Evolutionary conservation across 2,329 filamentous ascomycete species (phyloP), one percentile per base, ranked within the genome.

Genomic region (Colletotrichum ledebouriae): DNA sequence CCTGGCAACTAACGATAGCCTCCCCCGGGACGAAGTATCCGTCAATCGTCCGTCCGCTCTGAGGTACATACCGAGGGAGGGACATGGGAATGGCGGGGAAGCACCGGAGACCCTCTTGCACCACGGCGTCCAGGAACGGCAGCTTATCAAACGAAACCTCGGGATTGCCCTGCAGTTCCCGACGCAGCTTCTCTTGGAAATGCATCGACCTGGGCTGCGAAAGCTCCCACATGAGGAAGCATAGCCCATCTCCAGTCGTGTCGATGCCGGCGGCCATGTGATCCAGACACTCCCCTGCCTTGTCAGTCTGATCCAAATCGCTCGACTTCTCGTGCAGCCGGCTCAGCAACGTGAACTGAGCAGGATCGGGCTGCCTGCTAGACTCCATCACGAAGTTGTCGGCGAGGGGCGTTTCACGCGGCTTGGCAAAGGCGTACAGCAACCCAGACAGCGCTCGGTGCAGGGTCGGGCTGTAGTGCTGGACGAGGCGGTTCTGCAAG

Each of bases 201-300:
- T 75, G 67, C 1, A 80, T 72, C 4, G 85, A 89, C 7, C 82
- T 77, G 2, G 88, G 87, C 70, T 87, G 86, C 2, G 90, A 92
- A 2, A 93, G 81, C 74, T 92, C 86, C 85, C 89, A 90, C 87
- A 93, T 90, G 12, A 92, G 80, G 73, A 92, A 92, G 73, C 89
- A 92, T 0, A 92, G 80, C 0, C 84, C 89, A 71, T 92, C 90
- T 15, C 90, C 89, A 0, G 90, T 92, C 0, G 90, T 92, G 72
- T 92, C 90, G 68, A 92, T 91, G 0, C 90, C 90, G 0, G 90
- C 90, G 0, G 86, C 88, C 87, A 92, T 89, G 75, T 92, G 90
- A 72, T 92, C 90, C 64, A 91, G 85, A 72, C 88, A 91, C 76
- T 93, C 90, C 20, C 90, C 89, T 0, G 89, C 89, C 70, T 87